Base-by-base conservation (phyloP, 768 basidiomycete genomes). In the Pleurotus citrinopileatus region DNA sequence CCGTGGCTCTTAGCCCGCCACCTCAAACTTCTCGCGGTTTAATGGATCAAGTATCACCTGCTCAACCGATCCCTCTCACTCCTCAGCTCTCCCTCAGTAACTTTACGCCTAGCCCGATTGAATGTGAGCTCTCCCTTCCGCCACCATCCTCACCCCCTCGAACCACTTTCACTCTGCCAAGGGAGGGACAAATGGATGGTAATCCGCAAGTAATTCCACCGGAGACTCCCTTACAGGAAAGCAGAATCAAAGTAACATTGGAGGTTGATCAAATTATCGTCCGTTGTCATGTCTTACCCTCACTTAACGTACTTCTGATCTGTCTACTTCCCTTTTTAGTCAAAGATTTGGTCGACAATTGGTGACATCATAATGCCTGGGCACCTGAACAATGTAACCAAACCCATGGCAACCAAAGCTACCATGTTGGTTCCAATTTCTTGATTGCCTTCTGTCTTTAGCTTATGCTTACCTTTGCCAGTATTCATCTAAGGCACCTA, bases 231-330 rank as follows among this genome's bases (percentile, higher is more conserved):
- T 28, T 42, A 54, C 9, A 61, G 59, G 26, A 59, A 62, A 2
- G 65, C 40, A 81, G 75, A 60, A 63, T 84, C 32, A 77, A 72
- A 60, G 65, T 86, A n/a, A 89, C 80, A 37, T 68, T 70, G 9
- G 84, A 88, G 55, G 72, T 87, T 20, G 87, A 91, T 59, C 73
- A 73, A 32, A 84, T 88, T 44, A 73, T 79, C 52, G 89, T 84
- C 69, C 57, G 84, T 71, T 15, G 45, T 53, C 15, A 36, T 8
- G 46, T 15, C 29, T 42, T 10, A 44, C 26, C 23, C n/a, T 53
- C 3, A 4, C n/a, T 25, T 43, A n/a, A 40, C 17, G 34, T 44
- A 55, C 37, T n/a, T n/a, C n/a, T n/a, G 15, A 12, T 36, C 44
- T 9, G 19, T 34, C n/a, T 10, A 10, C 13, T 34, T 19, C 45